Evolutionary conservation across 2,329 filamentous ascomycete genomes (phyloP).

Genomic region (Leptosphaerulina australis): DNA sequence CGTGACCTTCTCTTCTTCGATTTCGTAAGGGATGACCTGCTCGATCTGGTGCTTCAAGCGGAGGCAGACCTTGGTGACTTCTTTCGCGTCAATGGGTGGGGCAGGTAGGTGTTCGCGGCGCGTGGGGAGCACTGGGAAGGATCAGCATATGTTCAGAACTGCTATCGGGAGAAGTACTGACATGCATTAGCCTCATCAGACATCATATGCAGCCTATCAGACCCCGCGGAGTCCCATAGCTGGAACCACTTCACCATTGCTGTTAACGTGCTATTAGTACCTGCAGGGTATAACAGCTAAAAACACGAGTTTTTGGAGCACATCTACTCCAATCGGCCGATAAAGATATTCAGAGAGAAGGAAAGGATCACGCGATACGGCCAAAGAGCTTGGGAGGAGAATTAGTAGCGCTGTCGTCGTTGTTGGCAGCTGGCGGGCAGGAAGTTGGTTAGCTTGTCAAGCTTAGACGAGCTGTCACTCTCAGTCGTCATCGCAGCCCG

Average conservation of each 20-base stretch:
- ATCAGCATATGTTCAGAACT: not conserved
- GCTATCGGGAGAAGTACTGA: slow-evolving; percentile 26
- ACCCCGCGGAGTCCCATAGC: slow-evolving; percentile 46
- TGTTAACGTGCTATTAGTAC: slow-evolving; percentile 11
- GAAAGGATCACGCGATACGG: slow-evolving; percentile 7
- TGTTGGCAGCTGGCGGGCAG: slow-evolving; percentile 13
- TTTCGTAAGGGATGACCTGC: slow-evolving; percentile 85
- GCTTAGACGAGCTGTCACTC: slow-evolving; percentile 6
- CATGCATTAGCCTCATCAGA: slow-evolving; percentile 52
- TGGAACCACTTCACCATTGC: slow-evolving; percentile 50
- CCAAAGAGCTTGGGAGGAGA: not conserved
- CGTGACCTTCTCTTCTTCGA: slow-evolving; percentile 77
- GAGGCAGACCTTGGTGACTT: slow-evolving; percentile 88
- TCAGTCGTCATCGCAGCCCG: slow-evolving; percentile 12
- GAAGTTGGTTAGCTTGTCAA: slow-evolving; percentile 14
- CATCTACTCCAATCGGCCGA: slow-evolving; percentile 2
- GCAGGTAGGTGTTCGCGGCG: slow-evolving; percentile 64
- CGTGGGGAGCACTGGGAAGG: slow-evolving; percentile 67
- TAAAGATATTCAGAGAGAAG: not conserved
- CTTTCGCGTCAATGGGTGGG: slow-evolving; percentile 73
- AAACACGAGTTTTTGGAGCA: not conserved
- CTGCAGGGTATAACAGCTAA: not conserved
- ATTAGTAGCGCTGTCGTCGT: slow-evolving; percentile 12
- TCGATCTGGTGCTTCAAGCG: slow-evolving; percentile 91
- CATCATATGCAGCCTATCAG: slow-evolving; percentile 47